Conservation (phyloP, 2,329 filamentous ascomycete genomes). For the Annulohypoxylon truncatum region DNA sequence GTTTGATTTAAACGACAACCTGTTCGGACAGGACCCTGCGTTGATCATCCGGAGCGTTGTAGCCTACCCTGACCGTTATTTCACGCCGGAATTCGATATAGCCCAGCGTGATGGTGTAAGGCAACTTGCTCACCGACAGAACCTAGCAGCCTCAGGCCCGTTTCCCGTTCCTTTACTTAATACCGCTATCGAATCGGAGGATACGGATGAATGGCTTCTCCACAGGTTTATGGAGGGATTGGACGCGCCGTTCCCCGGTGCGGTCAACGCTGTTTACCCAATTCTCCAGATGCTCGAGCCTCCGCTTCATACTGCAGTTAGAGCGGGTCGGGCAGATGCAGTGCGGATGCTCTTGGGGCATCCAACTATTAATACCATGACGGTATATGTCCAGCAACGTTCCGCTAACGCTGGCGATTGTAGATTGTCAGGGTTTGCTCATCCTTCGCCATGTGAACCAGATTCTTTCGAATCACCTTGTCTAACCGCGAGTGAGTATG, state of each 20-base stretch:
- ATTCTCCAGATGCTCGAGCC: neutral
- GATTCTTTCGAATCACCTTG: neutral
- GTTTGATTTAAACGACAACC: neutral
- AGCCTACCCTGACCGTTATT: neutral
- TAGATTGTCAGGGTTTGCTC: neutral
- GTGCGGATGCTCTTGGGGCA: neutral
- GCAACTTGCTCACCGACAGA: neutral
- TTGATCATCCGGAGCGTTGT: neutral
- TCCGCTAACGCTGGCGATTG: neutral
- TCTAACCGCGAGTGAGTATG: neutral
- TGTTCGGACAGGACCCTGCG: neutral
- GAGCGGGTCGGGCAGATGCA: neutral
- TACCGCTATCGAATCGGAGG: neutral
- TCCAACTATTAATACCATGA: neutral
- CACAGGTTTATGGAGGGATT: neutral
- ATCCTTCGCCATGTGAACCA: neutral
- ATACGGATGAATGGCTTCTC: neutral
- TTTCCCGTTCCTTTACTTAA: neutral
- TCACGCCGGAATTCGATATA: neutral
- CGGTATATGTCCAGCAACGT: neutral
- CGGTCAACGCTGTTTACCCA: neutral
- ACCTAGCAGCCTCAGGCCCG: neutral
- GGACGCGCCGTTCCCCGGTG: neutral
- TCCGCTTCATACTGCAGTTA: slow-evolving; percentile 1
- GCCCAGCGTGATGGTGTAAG: neutral